phyloP scores from a whole-genome alignment of 805 yeast genomes.

The Kregervanrija delftensis region DNA sequence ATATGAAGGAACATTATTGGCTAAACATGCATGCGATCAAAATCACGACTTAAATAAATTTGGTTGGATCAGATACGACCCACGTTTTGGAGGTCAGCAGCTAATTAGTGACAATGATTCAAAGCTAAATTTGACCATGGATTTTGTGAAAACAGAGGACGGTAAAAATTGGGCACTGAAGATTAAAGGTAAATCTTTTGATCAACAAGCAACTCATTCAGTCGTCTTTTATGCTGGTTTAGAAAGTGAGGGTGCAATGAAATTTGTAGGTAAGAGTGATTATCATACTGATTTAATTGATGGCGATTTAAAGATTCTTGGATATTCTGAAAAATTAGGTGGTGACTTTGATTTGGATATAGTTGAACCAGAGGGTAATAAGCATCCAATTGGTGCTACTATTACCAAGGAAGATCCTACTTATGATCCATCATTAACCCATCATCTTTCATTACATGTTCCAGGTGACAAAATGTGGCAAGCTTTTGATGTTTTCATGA shows the following conservation, averaged over 20 bases:
- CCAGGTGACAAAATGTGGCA: constrained; percentile 67
- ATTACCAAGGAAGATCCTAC: constrained; percentile 27
- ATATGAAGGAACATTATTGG: constrained; percentile 41
- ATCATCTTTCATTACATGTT: constrained; percentile 60
- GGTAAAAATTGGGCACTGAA: constrained; percentile 71
- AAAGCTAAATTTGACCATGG: constrained; percentile 56
- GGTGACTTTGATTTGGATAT: constrained; percentile 51
- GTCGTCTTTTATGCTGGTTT: constrained; percentile 74
- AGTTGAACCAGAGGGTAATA: constrained; percentile 44
- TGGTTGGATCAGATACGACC: constrained; percentile 86
- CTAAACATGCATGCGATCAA: constrained; percentile 74
- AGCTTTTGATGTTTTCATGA: constrained; percentile 67
- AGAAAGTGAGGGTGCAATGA: constrained; percentile 52
- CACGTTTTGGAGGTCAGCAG: constrained; percentile 81
- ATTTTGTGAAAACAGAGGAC: constrained; percentile 71
- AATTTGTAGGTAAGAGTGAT: constrained; percentile 24
- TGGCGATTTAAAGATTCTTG: constrained; percentile 37
- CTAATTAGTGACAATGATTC: constrained; percentile 60
- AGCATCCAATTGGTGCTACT: constrained; percentile 30
- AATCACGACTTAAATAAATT: constrained; percentile 63
- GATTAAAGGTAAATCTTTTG: constrained; percentile 57
- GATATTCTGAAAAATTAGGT: constrained; percentile 60
- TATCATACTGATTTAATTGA: constrained; percentile 23
- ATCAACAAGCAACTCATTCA: constrained; percentile 47
- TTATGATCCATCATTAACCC: constrained; percentile 53